Conservation (phyloP, 2,329 filamentous ascomycete genomes). For the Phaeosphaeriaceae sp. region DNA sequence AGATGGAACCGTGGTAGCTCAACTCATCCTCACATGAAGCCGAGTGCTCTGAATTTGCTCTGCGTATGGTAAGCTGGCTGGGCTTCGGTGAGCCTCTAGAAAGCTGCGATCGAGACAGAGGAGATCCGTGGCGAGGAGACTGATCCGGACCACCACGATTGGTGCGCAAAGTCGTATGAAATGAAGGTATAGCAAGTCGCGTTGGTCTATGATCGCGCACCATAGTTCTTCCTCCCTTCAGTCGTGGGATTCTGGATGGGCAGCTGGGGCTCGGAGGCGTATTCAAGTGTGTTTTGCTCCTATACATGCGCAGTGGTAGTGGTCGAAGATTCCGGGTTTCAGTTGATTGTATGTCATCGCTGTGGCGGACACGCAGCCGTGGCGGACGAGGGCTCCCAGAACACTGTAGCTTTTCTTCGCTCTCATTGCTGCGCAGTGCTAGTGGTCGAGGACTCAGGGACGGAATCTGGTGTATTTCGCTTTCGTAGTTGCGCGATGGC, state of each 20-base stretch:
- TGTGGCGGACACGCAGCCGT: background rate
- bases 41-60: background rate
- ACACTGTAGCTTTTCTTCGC: background rate
- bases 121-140: background rate
- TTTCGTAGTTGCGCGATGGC: background rate
- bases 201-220: background rate
- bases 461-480: background rate
- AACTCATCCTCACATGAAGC: background rate
- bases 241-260: background rate
- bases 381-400: background rate
- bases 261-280: background rate
- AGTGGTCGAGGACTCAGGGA: background rate
- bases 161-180: background rate
- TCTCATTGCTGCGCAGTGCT: background rate
- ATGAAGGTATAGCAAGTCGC: background rate
- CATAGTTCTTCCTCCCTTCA: background rate
- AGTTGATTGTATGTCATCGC: slow-evolving; percentile 3
- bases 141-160: background rate
- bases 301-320: slow-evolving; percentile 21
- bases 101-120: background rate
- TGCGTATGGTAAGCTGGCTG: background rate
- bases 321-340: slow-evolving; percentile 7
- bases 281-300: slow-evolving; percentile 1
- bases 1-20: background rate
- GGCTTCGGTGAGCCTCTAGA: background rate